phyloP scores from a whole-genome alignment of 768 basidiomycete species.

The Infundibulicybe gibba region DNA sequence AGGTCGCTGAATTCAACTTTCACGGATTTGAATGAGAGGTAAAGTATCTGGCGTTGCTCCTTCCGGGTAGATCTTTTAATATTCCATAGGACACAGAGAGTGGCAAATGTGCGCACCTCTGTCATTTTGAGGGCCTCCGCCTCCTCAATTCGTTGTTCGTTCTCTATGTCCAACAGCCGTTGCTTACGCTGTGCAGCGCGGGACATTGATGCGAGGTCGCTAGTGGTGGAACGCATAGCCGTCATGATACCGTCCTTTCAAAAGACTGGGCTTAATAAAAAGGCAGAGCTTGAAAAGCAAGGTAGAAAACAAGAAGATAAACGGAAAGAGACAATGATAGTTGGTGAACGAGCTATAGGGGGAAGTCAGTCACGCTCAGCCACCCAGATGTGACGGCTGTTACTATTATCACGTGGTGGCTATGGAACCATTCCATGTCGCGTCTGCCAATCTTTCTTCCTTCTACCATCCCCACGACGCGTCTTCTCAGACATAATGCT shows the following conservation, averaged over 20 bases:
- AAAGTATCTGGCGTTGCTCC: slow-evolving; percentile 37
- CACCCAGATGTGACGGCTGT: no score
- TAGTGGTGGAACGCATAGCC: slow-evolving; percentile 9
- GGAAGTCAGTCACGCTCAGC: no score
- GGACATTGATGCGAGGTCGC: slow-evolving; percentile 18
- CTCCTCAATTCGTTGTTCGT: slow-evolving; percentile 51
- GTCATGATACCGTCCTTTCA: slow-evolving; percentile 1
- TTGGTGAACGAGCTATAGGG: no score
- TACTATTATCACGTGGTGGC: no score
- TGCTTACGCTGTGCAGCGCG: slow-evolving; percentile 46
- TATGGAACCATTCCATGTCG: no score
- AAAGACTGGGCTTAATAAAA: neutral
- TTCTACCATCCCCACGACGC: slow-evolving; percentile 15
- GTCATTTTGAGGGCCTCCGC: slow-evolving; percentile 55
- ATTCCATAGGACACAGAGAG: neutral
- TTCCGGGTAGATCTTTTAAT: slow-evolving; percentile 11
- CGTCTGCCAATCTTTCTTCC: neutral
- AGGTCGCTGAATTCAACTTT: slow-evolving; percentile 62
- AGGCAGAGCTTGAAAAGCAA: no score
- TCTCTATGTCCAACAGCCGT: slow-evolving; percentile 43
- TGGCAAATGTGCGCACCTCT: slow-evolving; percentile 35
- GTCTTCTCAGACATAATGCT: slow-evolving; percentile 51
- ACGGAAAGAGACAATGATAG: no score
- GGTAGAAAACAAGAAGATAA: no score
- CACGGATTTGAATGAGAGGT: slow-evolving; percentile 46